phyloP scores from a whole-genome alignment of 164 flowering plant species.

The Annona squamosa region DNA sequence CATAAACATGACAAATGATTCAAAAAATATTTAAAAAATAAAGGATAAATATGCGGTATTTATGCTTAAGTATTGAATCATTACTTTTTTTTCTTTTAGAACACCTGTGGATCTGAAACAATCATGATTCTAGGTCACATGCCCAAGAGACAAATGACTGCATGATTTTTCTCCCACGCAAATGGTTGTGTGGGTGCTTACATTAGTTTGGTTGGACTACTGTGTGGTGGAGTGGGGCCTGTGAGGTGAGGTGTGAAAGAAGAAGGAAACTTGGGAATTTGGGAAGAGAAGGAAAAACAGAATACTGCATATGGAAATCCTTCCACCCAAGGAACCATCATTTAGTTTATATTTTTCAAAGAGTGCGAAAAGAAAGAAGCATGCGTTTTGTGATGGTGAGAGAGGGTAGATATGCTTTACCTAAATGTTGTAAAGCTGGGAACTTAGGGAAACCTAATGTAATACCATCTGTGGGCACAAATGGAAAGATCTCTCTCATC shows the following conservation, averaged over 20 bases:
- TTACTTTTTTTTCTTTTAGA: too few relatives aligned
- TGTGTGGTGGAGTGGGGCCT: background rate
- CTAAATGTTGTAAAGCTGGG: conserved; percentile 3
- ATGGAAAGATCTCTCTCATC: conserved; percentile 1
- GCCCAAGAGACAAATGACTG: too few relatives aligned
- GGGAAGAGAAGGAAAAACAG: background rate
- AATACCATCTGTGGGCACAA: conserved; percentile 6
- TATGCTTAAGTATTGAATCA: too few relatives aligned
- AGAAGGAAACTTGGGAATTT: background rate
- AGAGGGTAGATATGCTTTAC: conserved; percentile 10
- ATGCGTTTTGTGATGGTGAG: conserved; percentile 10
- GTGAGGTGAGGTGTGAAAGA: background rate
- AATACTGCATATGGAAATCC: conserved; percentile 5
- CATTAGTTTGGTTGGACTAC: background rate
- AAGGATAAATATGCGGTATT: too few relatives aligned
- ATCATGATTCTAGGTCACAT: too few relatives aligned
- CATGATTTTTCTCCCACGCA: too few relatives aligned
- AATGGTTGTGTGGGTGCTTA: background rate
- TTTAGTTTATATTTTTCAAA: conserved; percentile 6
- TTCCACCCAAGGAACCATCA: conserved; percentile 10
- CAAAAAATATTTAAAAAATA: too few relatives aligned
- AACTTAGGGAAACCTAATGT: conserved; percentile 12
- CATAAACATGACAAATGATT: too few relatives aligned
- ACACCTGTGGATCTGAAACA: too few relatives aligned
- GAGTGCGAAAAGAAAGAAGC: background rate